phyloP scores from a whole-genome alignment of 179 eudicot species.

The Sideroxylon spinosum region DNA sequence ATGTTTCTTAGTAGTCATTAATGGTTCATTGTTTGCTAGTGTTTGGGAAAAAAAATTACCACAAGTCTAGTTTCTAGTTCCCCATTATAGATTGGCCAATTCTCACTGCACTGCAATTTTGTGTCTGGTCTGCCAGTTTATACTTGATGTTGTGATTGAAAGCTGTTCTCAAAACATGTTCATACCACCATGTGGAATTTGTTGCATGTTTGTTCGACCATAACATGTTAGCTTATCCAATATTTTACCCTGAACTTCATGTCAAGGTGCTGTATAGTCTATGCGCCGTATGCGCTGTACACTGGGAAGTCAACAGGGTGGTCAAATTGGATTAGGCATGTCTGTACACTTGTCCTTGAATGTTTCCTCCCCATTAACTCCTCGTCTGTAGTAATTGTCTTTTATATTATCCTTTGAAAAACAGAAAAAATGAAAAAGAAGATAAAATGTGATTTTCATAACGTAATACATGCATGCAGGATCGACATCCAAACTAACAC shows the following conservation, averaged over 20 bases:
- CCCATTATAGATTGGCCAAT: too few relatives aligned
- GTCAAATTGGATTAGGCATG: not conserved
- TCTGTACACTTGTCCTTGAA: not conserved
- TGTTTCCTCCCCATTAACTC: not conserved
- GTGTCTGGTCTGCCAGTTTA: too few relatives aligned
- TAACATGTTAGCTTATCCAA: not conserved
- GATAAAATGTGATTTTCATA: constrained; percentile 5
- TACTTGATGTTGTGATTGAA: too few relatives aligned
- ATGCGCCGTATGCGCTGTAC: not conserved
- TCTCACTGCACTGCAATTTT: too few relatives aligned
- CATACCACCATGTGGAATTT: too few relatives aligned
- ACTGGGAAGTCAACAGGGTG: not conserved
- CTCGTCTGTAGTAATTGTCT: not conserved
- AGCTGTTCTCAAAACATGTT: too few relatives aligned
- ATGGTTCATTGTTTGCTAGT: too few relatives aligned
- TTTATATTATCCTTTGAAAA: not conserved
- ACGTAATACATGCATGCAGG: constrained; percentile 39
- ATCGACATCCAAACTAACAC: constrained; percentile 88
- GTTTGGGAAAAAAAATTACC: too few relatives aligned
- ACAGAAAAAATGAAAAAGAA: not conserved
- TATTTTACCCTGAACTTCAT: not conserved
- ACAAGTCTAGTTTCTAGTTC: too few relatives aligned
- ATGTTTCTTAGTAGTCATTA: too few relatives aligned
- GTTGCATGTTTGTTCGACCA: too few relatives aligned
- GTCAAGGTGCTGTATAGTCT: constrained; percentile 1